Base-by-base conservation (phyloP, 495 filamentous ascomycete species). In the Geopyxis carbonaria region DNA sequence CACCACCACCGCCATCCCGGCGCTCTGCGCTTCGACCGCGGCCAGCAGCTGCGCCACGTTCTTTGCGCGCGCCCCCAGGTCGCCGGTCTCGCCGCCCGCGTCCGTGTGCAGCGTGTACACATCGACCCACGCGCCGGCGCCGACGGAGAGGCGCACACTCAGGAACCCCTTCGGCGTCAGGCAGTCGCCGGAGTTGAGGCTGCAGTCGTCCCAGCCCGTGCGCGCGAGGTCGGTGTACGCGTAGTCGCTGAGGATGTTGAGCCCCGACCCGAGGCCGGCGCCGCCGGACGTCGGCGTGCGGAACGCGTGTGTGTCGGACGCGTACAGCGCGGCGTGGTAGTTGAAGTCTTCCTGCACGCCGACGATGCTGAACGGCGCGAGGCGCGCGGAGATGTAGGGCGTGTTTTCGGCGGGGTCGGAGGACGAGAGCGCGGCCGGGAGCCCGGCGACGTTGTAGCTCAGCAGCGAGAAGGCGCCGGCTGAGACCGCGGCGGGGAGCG, bases 271-370 rank as follows among this genome's bases (percentile, higher is more conserved):
- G 45, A 76, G 63, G 2, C 59, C 64, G 2, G 71, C 70, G 21
- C 68, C 69, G 15, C 74, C 74, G 2, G 66, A 72, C 2, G 72
- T 76, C 1, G 70, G 52, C 2, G 72, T 76, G 29, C 72, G 60
- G 51, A 70, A 68, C 11, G 64, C 59, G 50, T 75, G 71, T 27
- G 48, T 58, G 48, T 74, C 66, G 15, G 65, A 64, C 0, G 49
- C 56, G 51, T 75, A 76, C 39, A 76, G 59, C 38, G 62, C 52
- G 5, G 68, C 67, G 48, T 76, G 72, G 52, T 72, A 77, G 58
- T 73, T 72, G 60, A 76, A 76, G 51, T 76, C 69, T 61, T 78
- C 72, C 48, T 78, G 70, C 35, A 72, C 58, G 43, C 76, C 61
- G 53, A 75, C 67, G 25, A 76, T 52, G 43, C 69, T 66, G 56